Evolutionary conservation across 352 stramenopile genomes (phyloP), one percentile per base, ranked within the genome.

Genomic region (Phytopythium cucurbitacearum): DNA sequence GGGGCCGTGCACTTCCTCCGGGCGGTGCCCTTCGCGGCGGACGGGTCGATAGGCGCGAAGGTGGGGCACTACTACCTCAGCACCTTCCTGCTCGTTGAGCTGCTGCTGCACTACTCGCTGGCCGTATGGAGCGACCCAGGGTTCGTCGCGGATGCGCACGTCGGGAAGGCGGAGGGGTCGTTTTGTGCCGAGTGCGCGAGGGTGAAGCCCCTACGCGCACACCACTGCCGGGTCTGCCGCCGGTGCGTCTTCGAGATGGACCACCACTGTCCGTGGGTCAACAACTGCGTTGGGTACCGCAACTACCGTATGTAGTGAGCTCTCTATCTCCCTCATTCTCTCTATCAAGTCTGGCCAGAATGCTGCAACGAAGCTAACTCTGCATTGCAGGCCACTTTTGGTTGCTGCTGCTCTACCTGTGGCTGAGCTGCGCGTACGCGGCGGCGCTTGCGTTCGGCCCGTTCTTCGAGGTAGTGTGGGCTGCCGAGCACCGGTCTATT

Each of bases 221-320:
- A 89, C 51, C 77, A 89, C 49, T 89, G 77, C 65, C 75, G 73
- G 34, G 73, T 97, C 35, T 98, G 91, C 72, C 73, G 84, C 49
- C 62, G 79, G 53, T 98, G 92, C 51, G 85, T 98, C 35, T 86
- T 95, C 56, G 94, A 97, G 69, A 98, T 99, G 94, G 96, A 99
- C 72, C 96, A 98, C 87, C 93, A 98, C 65, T 98, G 95, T 62
- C 94, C 94, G 7, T 99, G 95, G 95, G 81, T 98, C 15, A 98
- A 98, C 74, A 99, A 99, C 75, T 99, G 95, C 64, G 88, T 99
- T 32, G 96, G 95, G 38, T 95, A 97, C 63, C 80, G 89, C 58
- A 99, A 99, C 76, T 97, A 98, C 78, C 42, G 47, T 51, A 12
- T 39, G 44, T 36, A 28, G 21, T 28, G 21, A 28, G 21, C 21